Evolutionary conservation across 1,284 basidiomycete genomes (phyloP), one percentile per base, ranked within the genome.

Genomic region (Apiotrichum montevideense): DNA sequence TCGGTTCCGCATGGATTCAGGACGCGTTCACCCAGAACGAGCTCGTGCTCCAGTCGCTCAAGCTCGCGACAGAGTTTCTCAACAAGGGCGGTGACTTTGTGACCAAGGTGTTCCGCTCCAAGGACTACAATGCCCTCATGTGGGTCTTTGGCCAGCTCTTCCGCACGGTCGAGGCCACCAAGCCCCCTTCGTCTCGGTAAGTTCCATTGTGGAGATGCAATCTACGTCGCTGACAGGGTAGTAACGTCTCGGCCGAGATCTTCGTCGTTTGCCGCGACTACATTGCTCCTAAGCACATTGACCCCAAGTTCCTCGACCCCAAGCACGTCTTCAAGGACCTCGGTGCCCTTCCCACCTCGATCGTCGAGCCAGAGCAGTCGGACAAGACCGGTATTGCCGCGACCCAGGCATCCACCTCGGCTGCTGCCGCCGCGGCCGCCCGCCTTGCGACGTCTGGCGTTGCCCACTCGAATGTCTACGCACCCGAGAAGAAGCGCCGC

Each of bases 91-190:
- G 94, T 54, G 90, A 87, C 33, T 99, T 98, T 73, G 88, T 98
- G 44, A 98, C 96, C 39, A 99, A 99, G 79, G 93, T 99, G 57
- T 99, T 99, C 83, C 86, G 96, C 63, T 96, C 92, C 77, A 90
- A 87, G 63, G 96, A 99, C 76, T 99, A 99, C 80, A 98, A 98
- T 80, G 92, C 89, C 72, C 85, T 99, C 61, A 86, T 98, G 68
- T 99, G 96, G 94, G 95, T 98, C 29, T 98, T 99, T 79, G 88
- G 87, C 66, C 96, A 98, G 79, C 81, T 99, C 43, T 99, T 99
- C 77, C 85, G 84, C 54, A 91, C 87, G 74, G 96, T 99, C 37
- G 96, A 98, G 78, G 96, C 96, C 11, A 99, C 96, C 42, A 99
- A 99, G 75, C 96, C 96, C 2, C 94, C 96, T 10, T 95, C 92